Percentiles rank a stretch among this genome's conserved stretches.
These are phyloP conservation scores for Fusarium chlamydosporum DNA, from an alignment of 2,329 filamentous ascomycete genomes.

Conservation along the genomic window DNA sequence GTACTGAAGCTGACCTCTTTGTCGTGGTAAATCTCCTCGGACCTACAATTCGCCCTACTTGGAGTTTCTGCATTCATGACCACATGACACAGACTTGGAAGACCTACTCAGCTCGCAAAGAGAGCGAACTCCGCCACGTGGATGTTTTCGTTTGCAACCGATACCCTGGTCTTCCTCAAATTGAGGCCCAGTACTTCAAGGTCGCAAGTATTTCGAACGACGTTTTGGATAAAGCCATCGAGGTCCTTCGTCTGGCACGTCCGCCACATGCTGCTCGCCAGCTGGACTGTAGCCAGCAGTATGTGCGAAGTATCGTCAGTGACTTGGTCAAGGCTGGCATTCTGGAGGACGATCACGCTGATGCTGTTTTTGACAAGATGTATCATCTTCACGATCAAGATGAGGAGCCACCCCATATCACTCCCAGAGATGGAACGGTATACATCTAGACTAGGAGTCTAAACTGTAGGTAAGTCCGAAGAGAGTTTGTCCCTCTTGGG, in stretches of 20 bases:
- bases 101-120: neutral
- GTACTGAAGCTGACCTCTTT: too few relatives aligned
- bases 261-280: neutral
- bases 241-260: neutral
- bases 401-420: too few relatives aligned
- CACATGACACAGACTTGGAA: neutral
- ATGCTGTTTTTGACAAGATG: neutral
- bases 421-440: too few relatives aligned
- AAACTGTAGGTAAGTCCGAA: too few relatives aligned
- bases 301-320: neutral
- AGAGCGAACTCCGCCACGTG: neutral
- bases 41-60: accelerated
- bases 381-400: neutral
- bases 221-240: neutral
- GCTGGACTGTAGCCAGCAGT: neutral
- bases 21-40: neutral
- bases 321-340: neutral
- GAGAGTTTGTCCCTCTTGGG: too few relatives aligned
- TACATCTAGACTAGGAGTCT: too few relatives aligned
- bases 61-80: neutral
- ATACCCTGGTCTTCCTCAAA: neutral
- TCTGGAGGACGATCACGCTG: neutral
- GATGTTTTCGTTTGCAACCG: neutral
- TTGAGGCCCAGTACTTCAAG: neutral
- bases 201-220: neutral